Percentiles rank a stretch among this genome's conserved stretches.
Conservation (phyloP, 192 early-diverging fungal genomes). For the Backusella luteola region DNA sequence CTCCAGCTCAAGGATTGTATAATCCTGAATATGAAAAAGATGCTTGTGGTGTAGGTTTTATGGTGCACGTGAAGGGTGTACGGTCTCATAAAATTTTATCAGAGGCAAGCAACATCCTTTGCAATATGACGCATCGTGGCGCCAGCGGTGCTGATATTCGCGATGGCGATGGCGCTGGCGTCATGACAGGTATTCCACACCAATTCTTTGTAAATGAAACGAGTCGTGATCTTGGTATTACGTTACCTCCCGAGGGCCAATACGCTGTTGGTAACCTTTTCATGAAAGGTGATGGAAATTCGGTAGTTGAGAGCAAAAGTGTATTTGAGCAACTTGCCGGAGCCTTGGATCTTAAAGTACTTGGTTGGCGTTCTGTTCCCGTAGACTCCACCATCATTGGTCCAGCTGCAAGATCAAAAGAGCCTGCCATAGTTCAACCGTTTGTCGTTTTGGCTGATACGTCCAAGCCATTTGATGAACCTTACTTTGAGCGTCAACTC, state of each 20-base stretch:
- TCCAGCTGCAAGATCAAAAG: constrained; percentile 82
- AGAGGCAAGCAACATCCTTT: constrained; percentile 88
- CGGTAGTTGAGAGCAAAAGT: constrained; percentile 67
- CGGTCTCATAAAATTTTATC: constrained; percentile 83
- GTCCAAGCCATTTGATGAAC: constrained; percentile 43
- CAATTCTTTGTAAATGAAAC: constrained; percentile 74
- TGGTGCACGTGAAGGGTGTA: constrained; percentile 90
- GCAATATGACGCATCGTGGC: constrained; percentile 99
- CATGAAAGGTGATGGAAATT: constrained; percentile 68
- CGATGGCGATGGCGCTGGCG: constrained; percentile 98
- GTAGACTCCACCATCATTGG: constrained; percentile 85
- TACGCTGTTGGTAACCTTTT: constrained; percentile 97
- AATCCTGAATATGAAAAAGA: constrained; percentile 89
- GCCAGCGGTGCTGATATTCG: constrained; percentile 92
- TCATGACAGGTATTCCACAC: constrained; percentile 96
- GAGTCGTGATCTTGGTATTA: constrained; percentile 54
- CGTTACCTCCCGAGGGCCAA: constrained; percentile 73
- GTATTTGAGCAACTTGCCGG: constrained; percentile 82
- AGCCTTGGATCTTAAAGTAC: constrained; percentile 69
- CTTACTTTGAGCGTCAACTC: constrained; percentile 80
- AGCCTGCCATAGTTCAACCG: constrained; percentile 94
- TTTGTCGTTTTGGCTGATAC: constrained; percentile 69
- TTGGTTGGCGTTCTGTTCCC: constrained; percentile 92
- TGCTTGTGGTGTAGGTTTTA: constrained; percentile 97
- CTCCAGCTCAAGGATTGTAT: constrained; percentile 85